phyloP scores from a whole-genome alignment of 1,139 yeast genomes.

The Diutina catenulata region DNA sequence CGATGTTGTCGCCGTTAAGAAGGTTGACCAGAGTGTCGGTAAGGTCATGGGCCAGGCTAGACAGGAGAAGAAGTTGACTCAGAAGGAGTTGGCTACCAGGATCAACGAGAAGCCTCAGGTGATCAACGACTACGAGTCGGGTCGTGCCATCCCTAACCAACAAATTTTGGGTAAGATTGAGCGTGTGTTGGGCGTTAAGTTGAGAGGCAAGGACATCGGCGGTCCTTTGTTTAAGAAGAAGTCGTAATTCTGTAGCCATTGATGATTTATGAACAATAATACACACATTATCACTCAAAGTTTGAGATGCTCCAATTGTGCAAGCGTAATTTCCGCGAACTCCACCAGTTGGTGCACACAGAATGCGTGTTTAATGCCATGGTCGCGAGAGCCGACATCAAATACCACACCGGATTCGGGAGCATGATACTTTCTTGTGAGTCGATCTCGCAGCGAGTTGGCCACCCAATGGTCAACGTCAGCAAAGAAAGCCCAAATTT shows the following conservation, averaged over 20 bases:
- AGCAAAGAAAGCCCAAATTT: constrained; percentile 48
- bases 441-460: constrained; percentile 30
- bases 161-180: constrained; percentile 87
- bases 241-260: constrained; percentile 21
- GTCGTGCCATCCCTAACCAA: constrained; percentile 94
- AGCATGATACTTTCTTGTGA: constrained; percentile 25
- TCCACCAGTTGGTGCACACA: constrained; percentile 43
- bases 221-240: constrained; percentile 75
- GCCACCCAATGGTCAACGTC: constrained; percentile 51
- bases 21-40: constrained; percentile 75
- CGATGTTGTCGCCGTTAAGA: constrained; percentile 88
- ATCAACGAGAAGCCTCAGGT: constrained; percentile 93
- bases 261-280: constrained; percentile 1
- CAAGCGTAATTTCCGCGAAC: constrained; percentile 33
- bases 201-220: constrained; percentile 94
- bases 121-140: constrained; percentile 93
- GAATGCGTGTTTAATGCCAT: constrained; percentile 39
- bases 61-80: constrained; percentile 80
- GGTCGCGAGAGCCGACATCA: constrained; percentile 18
- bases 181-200: constrained; percentile 86
- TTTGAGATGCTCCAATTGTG: background rate
- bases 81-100: constrained; percentile 91
- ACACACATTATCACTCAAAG: background rate
- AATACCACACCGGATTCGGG: constrained; percentile 19
- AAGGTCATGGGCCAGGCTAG: constrained; percentile 80